Evolutionary conservation across 495 filamentous ascomycete genomes (phyloP).

Genomic region (Neurospora sp.): DNA sequence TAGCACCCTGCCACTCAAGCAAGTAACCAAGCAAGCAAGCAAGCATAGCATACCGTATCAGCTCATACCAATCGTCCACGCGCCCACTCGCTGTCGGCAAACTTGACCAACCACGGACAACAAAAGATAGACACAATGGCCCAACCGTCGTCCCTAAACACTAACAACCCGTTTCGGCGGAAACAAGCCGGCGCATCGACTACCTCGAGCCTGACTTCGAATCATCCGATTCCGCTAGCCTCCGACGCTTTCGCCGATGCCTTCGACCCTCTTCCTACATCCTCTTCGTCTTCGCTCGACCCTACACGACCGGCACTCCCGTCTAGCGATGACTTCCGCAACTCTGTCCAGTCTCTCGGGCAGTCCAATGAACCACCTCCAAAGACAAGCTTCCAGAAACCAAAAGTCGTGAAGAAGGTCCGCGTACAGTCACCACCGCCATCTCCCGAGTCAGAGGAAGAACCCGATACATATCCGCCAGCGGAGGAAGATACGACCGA

Average conservation of each 20-base stretch:
- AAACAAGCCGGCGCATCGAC: slow-evolving; percentile 18
- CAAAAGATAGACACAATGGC: slow-evolving; percentile 14
- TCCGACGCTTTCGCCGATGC: background rate
- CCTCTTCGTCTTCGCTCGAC: background rate
- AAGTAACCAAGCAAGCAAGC: background rate
- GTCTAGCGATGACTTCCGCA: slow-evolving; percentile 19
- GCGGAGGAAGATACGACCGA: slow-evolving; percentile 16
- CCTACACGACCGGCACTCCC: slow-evolving; percentile 11
- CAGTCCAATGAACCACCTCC: slow-evolving; percentile 23
- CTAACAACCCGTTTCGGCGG: slow-evolving; percentile 41
- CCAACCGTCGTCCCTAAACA: slow-evolving; percentile 23
- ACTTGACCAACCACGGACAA: background rate
- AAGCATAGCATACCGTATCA: background rate
- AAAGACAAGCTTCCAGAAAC: slow-evolving; percentile 32
- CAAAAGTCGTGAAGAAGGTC: slow-evolving; percentile 43
- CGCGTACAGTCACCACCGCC: slow-evolving; percentile 48
- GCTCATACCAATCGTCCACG: background rate
- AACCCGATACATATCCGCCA: slow-evolving; percentile 24
- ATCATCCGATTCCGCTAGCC: slow-evolving; percentile 7
- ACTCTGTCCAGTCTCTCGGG: slow-evolving; percentile 16
- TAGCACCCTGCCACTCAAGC: slow-evolving; percentile 3
- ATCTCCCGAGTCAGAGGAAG: slow-evolving; percentile 32
- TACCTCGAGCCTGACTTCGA: background rate
- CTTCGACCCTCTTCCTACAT: slow-evolving; percentile 10
- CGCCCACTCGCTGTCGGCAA: background rate